These are phyloP conservation scores for Fusarium sp. DNA, from an alignment of 2,329 filamentous ascomycete genomes.

Conservation along the genomic window DNA sequence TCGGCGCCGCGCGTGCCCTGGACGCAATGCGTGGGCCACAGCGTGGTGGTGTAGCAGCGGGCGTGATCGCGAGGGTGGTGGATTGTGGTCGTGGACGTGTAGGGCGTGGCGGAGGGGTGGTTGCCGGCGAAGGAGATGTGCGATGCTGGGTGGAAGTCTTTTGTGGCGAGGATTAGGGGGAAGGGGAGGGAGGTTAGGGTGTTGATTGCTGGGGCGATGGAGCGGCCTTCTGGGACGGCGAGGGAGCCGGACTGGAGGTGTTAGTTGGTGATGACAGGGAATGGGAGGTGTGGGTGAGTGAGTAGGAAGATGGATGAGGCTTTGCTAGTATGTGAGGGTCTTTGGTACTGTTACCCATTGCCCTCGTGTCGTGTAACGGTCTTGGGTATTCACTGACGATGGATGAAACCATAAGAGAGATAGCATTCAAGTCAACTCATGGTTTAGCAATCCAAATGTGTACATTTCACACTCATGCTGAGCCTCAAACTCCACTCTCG, in stretches of 20 bases:
- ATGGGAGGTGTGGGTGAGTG: no score
- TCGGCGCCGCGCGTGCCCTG: slow-evolving; percentile 78
- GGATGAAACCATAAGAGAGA: no score
- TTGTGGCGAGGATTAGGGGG: slow-evolving; percentile 81
- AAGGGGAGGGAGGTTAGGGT: slow-evolving; percentile 79
- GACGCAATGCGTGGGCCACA: slow-evolving; percentile 95
- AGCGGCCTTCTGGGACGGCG: slow-evolving; percentile 79
- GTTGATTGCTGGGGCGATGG: slow-evolving; percentile 80
- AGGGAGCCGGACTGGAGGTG: slow-evolving; percentile 81
- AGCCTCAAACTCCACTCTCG: no score
- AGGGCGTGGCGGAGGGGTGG: slow-evolving; percentile 77
- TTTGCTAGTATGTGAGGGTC: no score
- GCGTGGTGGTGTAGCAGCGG: slow-evolving; percentile 73
- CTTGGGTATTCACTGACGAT: no score
- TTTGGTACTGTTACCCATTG: no score
- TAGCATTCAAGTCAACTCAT: no score
- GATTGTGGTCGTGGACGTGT: slow-evolving; percentile 73
- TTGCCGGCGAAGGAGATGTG: slow-evolving; percentile 93
- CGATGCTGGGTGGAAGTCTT: slow-evolving; percentile 86
- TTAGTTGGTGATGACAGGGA: slow-evolving; percentile 20
- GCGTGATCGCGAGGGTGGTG: slow-evolving; percentile 72
- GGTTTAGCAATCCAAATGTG: no score
- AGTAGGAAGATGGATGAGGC: neutral
- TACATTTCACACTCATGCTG: no score
- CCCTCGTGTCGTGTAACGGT: no score